Evolutionary conservation across 2,329 filamentous ascomycete species (phyloP).

Genomic region (Cercospora berteroae): DNA sequence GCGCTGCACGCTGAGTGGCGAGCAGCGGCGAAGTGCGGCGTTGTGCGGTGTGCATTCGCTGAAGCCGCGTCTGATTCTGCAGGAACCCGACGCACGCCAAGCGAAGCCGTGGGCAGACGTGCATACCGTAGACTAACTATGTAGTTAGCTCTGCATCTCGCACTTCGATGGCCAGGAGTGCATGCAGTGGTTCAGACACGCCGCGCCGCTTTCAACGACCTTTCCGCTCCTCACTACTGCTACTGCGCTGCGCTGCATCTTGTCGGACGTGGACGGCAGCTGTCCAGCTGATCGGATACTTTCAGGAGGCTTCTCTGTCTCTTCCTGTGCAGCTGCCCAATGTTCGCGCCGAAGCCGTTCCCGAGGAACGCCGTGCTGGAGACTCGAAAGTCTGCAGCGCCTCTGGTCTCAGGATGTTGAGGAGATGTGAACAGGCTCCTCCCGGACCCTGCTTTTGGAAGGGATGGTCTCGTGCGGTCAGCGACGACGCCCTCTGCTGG

Average conservation of each 20-base stretch:
- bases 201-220: not conserved
- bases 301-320: not conserved
- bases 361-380: not conserved
- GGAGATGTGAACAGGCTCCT: not conserved
- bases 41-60: constrained; percentile 3
- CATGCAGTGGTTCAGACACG: constrained; percentile 10
- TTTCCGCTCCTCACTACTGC: not conserved
- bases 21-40: not conserved
- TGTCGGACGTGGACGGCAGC: not conserved
- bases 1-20: not conserved
- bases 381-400: not conserved
- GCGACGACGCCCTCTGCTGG: not conserved
- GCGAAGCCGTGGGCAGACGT: not conserved
- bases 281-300: not conserved
- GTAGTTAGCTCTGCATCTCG: constrained; percentile 8
- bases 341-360: not conserved
- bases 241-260: not conserved
- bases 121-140: not conserved
- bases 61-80: not conserved
- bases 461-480: not conserved
- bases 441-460: not conserved
- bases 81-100: constrained; percentile 7
- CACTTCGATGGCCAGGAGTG: constrained; percentile 8
- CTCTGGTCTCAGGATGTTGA: not conserved
- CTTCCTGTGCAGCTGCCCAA: constrained; percentile 1